phyloP scores from a whole-genome alignment of 345 rosid species.

The Punica granatum region DNA sequence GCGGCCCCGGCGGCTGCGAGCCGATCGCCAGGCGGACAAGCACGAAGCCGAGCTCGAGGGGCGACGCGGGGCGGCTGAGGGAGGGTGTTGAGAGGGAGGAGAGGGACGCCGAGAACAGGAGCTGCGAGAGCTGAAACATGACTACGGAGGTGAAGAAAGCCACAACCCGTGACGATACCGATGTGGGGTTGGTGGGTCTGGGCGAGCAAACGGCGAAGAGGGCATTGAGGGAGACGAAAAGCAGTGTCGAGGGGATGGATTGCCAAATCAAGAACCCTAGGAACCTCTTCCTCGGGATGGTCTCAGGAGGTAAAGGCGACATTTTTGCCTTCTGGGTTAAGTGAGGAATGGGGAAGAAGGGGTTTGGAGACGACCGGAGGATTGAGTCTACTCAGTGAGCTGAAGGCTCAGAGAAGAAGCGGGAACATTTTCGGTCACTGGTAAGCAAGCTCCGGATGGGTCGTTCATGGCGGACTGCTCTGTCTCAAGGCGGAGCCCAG shows the following conservation, averaged over 20 bases:
- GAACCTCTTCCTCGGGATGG: slow-evolving; percentile 39
- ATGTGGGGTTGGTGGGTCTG: background rate
- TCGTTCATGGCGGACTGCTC: slow-evolving; percentile 1
- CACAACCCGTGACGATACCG: slow-evolving; percentile 8
- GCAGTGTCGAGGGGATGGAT: slow-evolving; percentile 39
- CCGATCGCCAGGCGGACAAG: slow-evolving; percentile 26
- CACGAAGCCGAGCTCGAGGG: slow-evolving; percentile 28
- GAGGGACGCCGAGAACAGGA: slow-evolving; percentile 50
- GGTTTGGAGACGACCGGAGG: background rate
- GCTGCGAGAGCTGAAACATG: slow-evolving; percentile 45
- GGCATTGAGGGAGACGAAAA: slow-evolving; percentile 47
- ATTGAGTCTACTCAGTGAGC: background rate
- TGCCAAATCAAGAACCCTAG: slow-evolving; percentile 73
- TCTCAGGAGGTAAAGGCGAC: slow-evolving; percentile 22
- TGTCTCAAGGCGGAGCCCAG: background rate
- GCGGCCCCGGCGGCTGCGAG: slow-evolving; percentile 16
- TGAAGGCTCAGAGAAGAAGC: background rate
- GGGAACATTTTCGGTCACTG: background rate
- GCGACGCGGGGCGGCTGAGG: slow-evolving; percentile 25
- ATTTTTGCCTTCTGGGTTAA: background rate
- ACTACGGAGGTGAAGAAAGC: slow-evolving; percentile 28
- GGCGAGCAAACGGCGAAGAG: slow-evolving; percentile 21
- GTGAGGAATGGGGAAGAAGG: background rate
- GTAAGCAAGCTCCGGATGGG: background rate
- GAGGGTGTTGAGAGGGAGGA: slow-evolving; percentile 40